phyloP scores from a whole-genome alignment of 2,329 filamentous ascomycete genomes.

The Paecilomyces niveus region DNA sequence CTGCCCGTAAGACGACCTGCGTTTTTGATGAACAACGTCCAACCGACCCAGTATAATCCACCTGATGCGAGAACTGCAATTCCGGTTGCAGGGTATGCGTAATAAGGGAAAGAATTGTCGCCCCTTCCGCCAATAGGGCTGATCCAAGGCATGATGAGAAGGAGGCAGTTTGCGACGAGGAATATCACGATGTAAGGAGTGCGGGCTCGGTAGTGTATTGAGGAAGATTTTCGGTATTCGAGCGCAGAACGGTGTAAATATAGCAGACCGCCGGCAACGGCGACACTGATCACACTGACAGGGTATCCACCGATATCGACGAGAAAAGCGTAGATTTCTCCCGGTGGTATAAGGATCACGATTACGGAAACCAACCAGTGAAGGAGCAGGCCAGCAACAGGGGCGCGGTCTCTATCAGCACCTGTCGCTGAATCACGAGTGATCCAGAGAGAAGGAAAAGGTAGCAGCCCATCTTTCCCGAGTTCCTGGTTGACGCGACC shows the following conservation, averaged over 20 bases:
- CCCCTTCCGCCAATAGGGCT: background rate
- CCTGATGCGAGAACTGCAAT: background rate
- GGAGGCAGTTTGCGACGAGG: background rate
- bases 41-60: background rate
- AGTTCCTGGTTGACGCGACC: slow-evolving; percentile 42
- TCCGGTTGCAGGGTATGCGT: background rate
- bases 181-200: slow-evolving; percentile 38
- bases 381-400: slow-evolving; percentile 45
- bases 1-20: background rate
- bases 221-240: slow-evolving; percentile 44
- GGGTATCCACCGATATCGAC: slow-evolving; percentile 19
- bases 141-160: background rate
- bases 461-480: slow-evolving; percentile 58
- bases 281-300: slow-evolving; percentile 6
- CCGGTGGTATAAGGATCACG: slow-evolving; percentile 54
- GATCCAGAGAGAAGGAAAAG: slow-evolving; percentile 57
- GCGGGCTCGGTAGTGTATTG: slow-evolving; percentile 45
- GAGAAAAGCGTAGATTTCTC: slow-evolving; percentile 56
- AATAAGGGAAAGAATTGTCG: background rate
- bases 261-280: slow-evolving; percentile 46
- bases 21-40: background rate
- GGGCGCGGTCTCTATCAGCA: slow-evolving; percentile 28
- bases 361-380: slow-evolving; percentile 59
- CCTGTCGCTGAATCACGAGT: background rate
- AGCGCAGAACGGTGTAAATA: slow-evolving; percentile 31